These are phyloP conservation scores for Rubus parviflorus DNA, from an alignment of 306 rosid genomes.

Conservation along the genomic window DNA sequence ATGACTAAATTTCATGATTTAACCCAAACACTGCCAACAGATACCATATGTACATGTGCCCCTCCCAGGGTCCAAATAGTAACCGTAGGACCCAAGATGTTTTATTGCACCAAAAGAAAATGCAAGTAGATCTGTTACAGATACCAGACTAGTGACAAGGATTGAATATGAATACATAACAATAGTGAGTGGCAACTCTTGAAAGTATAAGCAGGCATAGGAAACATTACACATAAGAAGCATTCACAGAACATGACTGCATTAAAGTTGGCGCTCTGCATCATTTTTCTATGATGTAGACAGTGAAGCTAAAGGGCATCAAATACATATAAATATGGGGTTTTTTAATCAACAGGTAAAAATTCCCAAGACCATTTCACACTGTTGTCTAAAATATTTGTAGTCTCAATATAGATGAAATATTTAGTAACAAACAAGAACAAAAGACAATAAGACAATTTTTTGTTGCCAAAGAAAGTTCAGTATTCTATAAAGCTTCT, in stretches of 20 bases:
- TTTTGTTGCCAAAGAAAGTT: background rate
- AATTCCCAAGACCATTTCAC: background rate
- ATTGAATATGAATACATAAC: background rate
- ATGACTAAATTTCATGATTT: background rate
- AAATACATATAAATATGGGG: background rate
- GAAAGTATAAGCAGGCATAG: background rate
- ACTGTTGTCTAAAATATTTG: background rate
- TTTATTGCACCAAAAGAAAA: background rate
- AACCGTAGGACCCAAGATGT: background rate
- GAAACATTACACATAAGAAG: background rate
- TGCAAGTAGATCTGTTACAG: background rate
- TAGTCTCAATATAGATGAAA: background rate
- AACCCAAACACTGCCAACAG: background rate
- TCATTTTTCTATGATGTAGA: background rate
- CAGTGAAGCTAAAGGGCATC: background rate
- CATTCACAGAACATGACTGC: background rate
- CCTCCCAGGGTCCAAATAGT: background rate
- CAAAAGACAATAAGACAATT: background rate
- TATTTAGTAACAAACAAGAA: background rate
- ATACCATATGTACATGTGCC: conserved; percentile 7
- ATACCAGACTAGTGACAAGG: background rate
- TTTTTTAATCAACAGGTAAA: background rate
- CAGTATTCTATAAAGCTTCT: background rate
- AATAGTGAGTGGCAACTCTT: background rate
- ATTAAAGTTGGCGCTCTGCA: background rate